Conservation (phyloP, 352 stramenopile species). For the Albugo laibachii region DNA sequence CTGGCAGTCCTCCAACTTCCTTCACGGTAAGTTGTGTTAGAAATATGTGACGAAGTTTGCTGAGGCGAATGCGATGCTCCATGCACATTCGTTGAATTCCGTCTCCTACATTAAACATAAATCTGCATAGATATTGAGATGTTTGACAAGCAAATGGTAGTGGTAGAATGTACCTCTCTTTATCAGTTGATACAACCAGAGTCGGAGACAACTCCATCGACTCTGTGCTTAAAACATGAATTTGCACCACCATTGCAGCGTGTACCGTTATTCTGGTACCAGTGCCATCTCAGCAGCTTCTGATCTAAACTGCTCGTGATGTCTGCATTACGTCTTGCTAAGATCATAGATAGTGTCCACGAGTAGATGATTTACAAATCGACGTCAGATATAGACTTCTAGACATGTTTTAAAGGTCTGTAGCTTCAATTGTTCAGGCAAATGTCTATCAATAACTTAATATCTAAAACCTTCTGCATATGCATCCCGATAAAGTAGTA, state of each 20-base stretch:
- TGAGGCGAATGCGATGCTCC: conserved; percentile 79
- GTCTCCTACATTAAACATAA: conserved; percentile 82
- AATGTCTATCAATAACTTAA: no score
- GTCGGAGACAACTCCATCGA: conserved; percentile 54
- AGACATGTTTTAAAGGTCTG: no score
- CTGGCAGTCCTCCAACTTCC: conserved; percentile 65
- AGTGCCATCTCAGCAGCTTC: no score
- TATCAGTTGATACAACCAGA: conserved; percentile 51
- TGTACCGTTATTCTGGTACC: neutral
- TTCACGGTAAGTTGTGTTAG: conserved; percentile 62
- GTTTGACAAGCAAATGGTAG: neutral
- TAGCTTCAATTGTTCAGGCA: no score
- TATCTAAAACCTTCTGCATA: no score
- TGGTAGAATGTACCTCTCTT: conserved; percentile 16
- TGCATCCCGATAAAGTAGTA: no score
- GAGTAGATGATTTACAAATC: no score
- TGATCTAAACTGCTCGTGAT: no score
- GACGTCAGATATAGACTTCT: no score
- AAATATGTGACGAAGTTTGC: conserved; percentile 68
- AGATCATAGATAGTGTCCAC: no score
- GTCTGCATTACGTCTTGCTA: no score
- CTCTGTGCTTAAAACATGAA: conserved; percentile 55
- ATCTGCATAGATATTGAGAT: conserved; percentile 12
- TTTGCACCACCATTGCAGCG: conserved; percentile 39
- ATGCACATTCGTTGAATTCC: conserved; percentile 80